Conservation (phyloP, 257 asterid species). For the Gynochthodes officinalis region DNA sequence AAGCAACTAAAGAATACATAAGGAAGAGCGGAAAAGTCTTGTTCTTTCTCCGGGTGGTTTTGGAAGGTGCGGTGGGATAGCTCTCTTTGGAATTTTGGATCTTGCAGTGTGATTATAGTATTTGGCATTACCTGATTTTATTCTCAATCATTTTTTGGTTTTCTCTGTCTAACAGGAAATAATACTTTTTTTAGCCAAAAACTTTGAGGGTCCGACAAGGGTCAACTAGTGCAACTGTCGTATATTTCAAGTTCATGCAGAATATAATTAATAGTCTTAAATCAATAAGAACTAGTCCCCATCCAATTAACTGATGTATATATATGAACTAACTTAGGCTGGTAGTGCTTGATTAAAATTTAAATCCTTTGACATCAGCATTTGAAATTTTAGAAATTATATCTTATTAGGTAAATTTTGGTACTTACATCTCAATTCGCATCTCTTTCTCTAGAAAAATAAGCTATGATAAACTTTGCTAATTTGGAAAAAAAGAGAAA, state of each 20-base stretch:
- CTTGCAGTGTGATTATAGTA: slow-evolving; percentile 9
- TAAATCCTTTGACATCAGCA: no score
- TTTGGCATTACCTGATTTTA: slow-evolving; percentile 7
- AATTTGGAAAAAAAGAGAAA: no score
- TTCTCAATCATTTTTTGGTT: not conserved
- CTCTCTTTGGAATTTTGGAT: slow-evolving; percentile 21
- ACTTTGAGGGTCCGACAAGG: slow-evolving; percentile 16
- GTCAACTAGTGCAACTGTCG: slow-evolving; percentile 18
- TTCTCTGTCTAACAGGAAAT: not conserved
- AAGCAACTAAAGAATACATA: slow-evolving; percentile 16
- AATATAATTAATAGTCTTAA: not conserved
- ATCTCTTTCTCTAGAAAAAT: no score
- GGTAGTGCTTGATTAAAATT: no score
- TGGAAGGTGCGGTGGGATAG: slow-evolving; percentile 20
- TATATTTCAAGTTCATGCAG: slow-evolving; percentile 10
- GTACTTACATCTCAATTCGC: no score
- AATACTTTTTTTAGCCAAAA: not conserved
- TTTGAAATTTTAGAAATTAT: no score
- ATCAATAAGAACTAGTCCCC: not conserved
- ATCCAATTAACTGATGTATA: not conserved
- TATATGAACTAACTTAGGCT: not conserved
- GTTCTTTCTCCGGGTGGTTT: slow-evolving; percentile 5
- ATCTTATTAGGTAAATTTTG: no score
- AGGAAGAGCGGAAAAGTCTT: not conserved
- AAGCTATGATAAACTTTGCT: no score